Evolutionary conservation across 2,329 filamentous ascomycete species (phyloP).

Genomic region (Colletotrichum melonis): DNA sequence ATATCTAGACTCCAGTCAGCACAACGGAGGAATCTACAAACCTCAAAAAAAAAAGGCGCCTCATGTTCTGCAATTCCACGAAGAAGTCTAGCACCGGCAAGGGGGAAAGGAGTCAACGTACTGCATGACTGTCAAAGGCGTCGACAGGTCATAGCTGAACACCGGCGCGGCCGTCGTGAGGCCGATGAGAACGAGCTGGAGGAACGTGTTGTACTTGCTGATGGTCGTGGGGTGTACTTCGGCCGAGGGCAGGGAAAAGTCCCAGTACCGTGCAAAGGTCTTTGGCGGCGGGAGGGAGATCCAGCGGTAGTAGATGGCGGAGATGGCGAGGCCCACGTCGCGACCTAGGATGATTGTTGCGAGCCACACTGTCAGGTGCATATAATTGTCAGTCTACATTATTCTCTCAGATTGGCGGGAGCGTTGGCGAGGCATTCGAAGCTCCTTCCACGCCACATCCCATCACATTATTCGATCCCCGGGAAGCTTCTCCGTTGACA

Average conservation of each 20-base stretch:
- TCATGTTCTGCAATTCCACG: too few relatives aligned
- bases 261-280: slow-evolving; percentile 94
- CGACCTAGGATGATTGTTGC: slow-evolving; percentile 91
- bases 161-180: slow-evolving; percentile 85
- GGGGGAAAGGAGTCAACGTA: slow-evolving; percentile 52
- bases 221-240: slow-evolving; percentile 87
- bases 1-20: slow-evolving; percentile 65
- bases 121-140: slow-evolving; percentile 71
- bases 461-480: not conserved
- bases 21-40: slow-evolving; percentile 42
- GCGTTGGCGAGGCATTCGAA: too few relatives aligned
- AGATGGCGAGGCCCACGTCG: slow-evolving; percentile 83
- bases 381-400: not conserved
- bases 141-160: slow-evolving; percentile 67
- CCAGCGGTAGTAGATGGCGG: slow-evolving; percentile 95
- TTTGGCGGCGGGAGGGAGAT: slow-evolving; percentile 94
- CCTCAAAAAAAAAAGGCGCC: too few relatives aligned
- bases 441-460: not conserved
- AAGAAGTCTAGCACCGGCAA: too few relatives aligned
- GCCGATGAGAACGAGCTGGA: slow-evolving; percentile 89
- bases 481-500: not conserved
- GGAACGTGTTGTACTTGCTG: slow-evolving; percentile 92
- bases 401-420: too few relatives aligned
- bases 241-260: slow-evolving; percentile 90
- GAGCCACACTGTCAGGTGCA: slow-evolving; percentile 74